Evolutionary conservation across 2,329 filamentous ascomycete genomes (phyloP), one percentile per base, ranked within the genome.

Genomic region (Fusarium chlamydosporum): DNA sequence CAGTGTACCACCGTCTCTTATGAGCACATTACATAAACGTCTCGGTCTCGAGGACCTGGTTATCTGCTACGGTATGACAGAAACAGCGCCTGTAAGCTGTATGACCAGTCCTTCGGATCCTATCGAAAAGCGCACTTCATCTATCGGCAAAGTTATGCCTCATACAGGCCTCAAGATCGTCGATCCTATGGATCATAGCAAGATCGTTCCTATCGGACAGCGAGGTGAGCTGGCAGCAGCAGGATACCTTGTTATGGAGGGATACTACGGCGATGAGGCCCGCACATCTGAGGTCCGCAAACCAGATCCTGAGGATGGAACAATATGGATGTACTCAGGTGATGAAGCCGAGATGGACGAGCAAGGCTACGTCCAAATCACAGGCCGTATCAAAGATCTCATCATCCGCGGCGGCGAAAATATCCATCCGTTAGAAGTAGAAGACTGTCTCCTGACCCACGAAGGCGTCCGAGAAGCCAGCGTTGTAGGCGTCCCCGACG

Each of bases 21-120:
- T 96, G 92, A 84, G 86, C 18, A 88, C 87, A 62, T 81, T 98
- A 8, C 91, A 95, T 77, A 84, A 85, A 26, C 85, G 82, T 3
- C 83, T 98, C 10, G 96, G 96, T 48, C 82, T 98, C 18, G 87
- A 85, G 0, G 92, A 97, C 57, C 81, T 98, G 23, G 95, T 94
- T 0, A 97, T 97, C 68, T 97, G 94, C 83, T 98, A 97, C 78
- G 94, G 94, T 65, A 97, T 97, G 94, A 97, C 94, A 2, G 94
- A 97, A 80, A 97, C 94, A 2, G 86, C 85, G 48, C 91, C 91
- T 40, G 91, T 93, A 74, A 84, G 87, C 83, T 88, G 87, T 68
- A 97, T 97, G 94, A 97, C 94, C 0, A 84, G 88, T 0, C 94
- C 92, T 0, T 80, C 86, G 18, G 94, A 97, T 75, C 89, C 92